A percentile compares a stretch with the other conserved stretches of the same genome.
Conservation (phyloP, 2,329 filamentous ascomycete genomes). For the Talaromyces sp. region DNA sequence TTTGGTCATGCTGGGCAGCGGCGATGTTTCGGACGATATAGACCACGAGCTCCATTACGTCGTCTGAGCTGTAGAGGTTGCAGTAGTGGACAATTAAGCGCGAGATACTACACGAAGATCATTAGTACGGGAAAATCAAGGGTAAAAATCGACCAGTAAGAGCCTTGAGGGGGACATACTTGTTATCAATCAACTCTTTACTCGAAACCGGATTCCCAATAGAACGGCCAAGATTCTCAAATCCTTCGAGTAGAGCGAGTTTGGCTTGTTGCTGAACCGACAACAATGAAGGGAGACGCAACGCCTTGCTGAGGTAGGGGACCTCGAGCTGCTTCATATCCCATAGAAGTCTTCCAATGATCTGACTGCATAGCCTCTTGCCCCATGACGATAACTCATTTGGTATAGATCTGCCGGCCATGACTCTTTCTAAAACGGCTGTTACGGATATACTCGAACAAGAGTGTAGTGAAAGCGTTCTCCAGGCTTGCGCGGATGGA, state of each 20-base stretch:
- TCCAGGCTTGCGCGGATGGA: slow-evolving; percentile 14
- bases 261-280: slow-evolving; percentile 13
- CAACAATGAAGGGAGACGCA: slow-evolving; percentile 9
- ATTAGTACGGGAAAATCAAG: not conserved
- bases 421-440: slow-evolving; percentile 1
- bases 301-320: slow-evolving; percentile 5
- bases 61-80: slow-evolving; percentile 14
- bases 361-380: slow-evolving; percentile 12
- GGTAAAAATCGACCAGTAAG: not conserved
- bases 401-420: not conserved
- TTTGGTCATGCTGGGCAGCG: not conserved
- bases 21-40: slow-evolving; percentile 10
- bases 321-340: slow-evolving; percentile 17
- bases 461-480: slow-evolving; percentile 9
- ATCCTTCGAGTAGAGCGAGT: not conserved
- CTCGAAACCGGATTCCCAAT: slow-evolving; percentile 3
- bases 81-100: slow-evolving; percentile 14
- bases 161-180: not conserved
- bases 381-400: slow-evolving; percentile 15
- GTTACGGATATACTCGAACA: slow-evolving; percentile 2
- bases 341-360: slow-evolving; percentile 11
- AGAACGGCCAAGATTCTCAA: slow-evolving; percentile 9
- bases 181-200: slow-evolving; percentile 17
- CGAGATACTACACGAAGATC: not conserved
- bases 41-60: slow-evolving; percentile 16